Evolutionary conservation across 192 early-diverging fungal genomes (phyloP).

Genomic region (Backusella tuberculispora): DNA sequence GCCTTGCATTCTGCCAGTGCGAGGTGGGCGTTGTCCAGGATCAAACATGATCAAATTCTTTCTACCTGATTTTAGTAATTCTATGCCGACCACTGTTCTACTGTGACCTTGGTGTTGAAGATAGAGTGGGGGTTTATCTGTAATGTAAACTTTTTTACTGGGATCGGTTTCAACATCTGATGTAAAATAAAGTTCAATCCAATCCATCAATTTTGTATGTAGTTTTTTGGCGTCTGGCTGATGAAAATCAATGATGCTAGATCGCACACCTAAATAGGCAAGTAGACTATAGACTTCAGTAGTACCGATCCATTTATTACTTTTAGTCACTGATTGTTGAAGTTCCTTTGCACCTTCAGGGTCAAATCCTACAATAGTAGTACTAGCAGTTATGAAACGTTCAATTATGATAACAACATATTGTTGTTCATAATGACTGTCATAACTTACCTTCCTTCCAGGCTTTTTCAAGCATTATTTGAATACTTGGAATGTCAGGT

Average conservation of each 20-base stretch:
- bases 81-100: slow-evolving; percentile 65
- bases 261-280: slow-evolving; percentile 55
- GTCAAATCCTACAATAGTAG: slow-evolving; percentile 52
- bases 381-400: background rate
- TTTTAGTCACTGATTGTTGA: slow-evolving; percentile 52
- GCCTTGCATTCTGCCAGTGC: background rate
- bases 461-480: slow-evolving; percentile 56
- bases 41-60: slow-evolving; percentile 68
- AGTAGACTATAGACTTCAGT: slow-evolving; percentile 69
- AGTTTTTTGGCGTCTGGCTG: slow-evolving; percentile 54
- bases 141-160: slow-evolving; percentile 37
- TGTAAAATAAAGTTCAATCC: slow-evolving; percentile 59
- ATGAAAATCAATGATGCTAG: slow-evolving; percentile 69
- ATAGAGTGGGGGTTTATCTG: slow-evolving; percentile 64
- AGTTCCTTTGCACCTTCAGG: slow-evolving; percentile 58
- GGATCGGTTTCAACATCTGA: slow-evolving; percentile 32
- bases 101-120: slow-evolving; percentile 76
- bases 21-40: slow-evolving; percentile 45
- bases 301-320: slow-evolving; percentile 72
- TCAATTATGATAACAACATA: background rate
- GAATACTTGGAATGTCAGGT: slow-evolving; percentile 47
- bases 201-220: slow-evolving; percentile 60
- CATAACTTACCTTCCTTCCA: slow-evolving; percentile 52
- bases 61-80: slow-evolving; percentile 40
- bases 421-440: no score